Conservation (phyloP, 306 rosid species). For the Trifolium fragiferum region DNA sequence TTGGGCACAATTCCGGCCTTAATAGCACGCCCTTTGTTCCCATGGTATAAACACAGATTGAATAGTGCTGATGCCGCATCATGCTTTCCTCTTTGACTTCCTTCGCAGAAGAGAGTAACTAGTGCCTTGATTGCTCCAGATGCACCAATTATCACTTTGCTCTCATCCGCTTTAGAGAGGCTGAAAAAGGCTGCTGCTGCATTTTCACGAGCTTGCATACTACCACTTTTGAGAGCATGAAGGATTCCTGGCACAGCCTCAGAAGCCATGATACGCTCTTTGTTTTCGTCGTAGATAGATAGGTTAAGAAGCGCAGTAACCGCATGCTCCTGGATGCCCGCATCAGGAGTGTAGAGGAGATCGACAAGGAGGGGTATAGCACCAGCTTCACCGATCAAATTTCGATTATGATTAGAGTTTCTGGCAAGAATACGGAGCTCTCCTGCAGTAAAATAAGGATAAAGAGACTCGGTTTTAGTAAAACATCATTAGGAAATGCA, state of each 20-base stretch:
- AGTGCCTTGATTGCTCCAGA: constrained; percentile 82
- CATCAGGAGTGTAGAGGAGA: constrained; percentile 68
- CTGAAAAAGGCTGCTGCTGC: constrained; percentile 95
- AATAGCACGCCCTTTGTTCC: constrained; percentile 85
- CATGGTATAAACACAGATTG: constrained; percentile 73
- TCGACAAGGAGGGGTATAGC: constrained; percentile 78
- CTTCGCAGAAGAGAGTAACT: constrained; percentile 69
- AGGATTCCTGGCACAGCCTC: constrained; percentile 81
- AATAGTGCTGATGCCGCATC: constrained; percentile 86
- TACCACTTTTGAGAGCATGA: constrained; percentile 74
- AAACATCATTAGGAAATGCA: constrained; percentile 22
- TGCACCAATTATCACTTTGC: constrained; percentile 68
- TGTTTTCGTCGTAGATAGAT: constrained; percentile 69
- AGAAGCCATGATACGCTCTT: constrained; percentile 66
- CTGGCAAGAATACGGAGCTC: constrained; percentile 85
- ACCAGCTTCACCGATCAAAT: constrained; percentile 84
- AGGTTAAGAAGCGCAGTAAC: constrained; percentile 90
- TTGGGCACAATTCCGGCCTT: constrained; percentile 80
- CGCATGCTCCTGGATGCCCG: constrained; percentile 78
- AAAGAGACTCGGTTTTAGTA: constrained; percentile 1
- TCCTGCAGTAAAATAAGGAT: constrained; percentile 41
- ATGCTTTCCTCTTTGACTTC: constrained; percentile 76
- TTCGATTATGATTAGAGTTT: constrained; percentile 68
- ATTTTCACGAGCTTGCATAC: constrained; percentile 92
- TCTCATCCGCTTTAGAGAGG: constrained; percentile 68